Base-by-base conservation (phyloP, 1,139 yeast genomes). In the Geotrichum reessii region DNA sequence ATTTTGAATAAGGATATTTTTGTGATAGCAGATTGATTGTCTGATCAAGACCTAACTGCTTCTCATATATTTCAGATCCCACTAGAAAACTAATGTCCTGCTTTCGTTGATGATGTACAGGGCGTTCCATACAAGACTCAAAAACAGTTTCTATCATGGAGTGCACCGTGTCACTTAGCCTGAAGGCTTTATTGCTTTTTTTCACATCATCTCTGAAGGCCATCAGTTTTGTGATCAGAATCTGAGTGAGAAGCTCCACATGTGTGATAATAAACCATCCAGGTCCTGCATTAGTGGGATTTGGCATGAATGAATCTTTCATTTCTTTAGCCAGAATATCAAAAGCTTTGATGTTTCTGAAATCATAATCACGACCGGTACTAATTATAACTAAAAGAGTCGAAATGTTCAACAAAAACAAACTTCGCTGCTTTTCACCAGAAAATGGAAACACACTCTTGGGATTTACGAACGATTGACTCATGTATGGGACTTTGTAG, bases 401-500 rank as follows among this genome's bases (percentile, higher is more conserved):
- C 3, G 57, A 52, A 28, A 57, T 4, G 19, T 57, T 57, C 31
- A 57, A 27, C 12, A 57, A 19, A 28, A 22, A 40, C 7, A 48
- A 24, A 14, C 47, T 40, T 24, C 24, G 27, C 22, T 48, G 56
- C n/a, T 24, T 31, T 22, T 4, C 25, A 12, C 47, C 51, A 14
- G 50, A n/a, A 2, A 28, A 11, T 21, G 58, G 50, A 47, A 47
- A 51, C 12, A 56, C 46, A 7, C n/a, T 28, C 11, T 11, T 3
- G 5, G 58, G 58, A 4, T 14, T 12, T 2, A 42, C 22, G 27
- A 50, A 53, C 12, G 21, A 14, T 25, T n/a, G 14, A 33, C 27
- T 47, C 37, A 27, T 8, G 33, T 48, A 53, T n/a, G 54, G 47
- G n/a, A 53, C 52, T 31, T 53, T 53, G 28, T 53, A 49, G 14